These are phyloP conservation scores for Chalciporus pseudorubinellus DNA, from an alignment of 768 basidiomycete genomes.

Conservation along the genomic window DNA sequence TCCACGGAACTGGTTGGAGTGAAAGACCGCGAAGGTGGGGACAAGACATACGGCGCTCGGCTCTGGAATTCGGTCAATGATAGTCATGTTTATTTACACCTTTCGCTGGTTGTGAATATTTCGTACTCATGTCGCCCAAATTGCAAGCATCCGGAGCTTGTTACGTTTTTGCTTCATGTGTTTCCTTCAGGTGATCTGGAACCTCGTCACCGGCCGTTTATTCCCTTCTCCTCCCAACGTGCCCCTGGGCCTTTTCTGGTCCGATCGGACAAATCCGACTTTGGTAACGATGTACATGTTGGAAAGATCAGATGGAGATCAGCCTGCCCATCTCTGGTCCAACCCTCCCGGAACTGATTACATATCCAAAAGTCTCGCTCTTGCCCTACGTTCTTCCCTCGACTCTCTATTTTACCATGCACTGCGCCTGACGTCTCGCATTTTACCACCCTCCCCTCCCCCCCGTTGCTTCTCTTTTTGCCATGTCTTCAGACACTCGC, in stretches of 20 bases:
- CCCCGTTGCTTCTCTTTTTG: constrained; percentile 17
- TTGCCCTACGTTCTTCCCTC: constrained; percentile 40
- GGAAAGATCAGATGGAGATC: constrained; percentile 30
- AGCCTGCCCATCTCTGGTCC: constrained; percentile 34
- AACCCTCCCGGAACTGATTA: constrained; percentile 48
- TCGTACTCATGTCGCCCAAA: constrained; percentile 1
- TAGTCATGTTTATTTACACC: background rate
- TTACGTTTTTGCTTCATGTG: constrained; percentile 7
- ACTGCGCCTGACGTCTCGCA: constrained; percentile 39
- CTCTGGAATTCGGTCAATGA: background rate
- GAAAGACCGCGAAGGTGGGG: background rate
- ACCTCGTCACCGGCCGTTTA: background rate
- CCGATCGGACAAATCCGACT: constrained; percentile 30
- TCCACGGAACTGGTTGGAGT: background rate
- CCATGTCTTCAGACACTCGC: constrained; percentile 64
- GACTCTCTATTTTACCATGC: constrained; percentile 53
- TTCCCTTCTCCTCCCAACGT: constrained; percentile 4
- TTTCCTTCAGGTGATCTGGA: constrained; percentile 11
- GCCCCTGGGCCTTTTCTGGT: constrained; percentile 7
- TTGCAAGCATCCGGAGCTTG: background rate
- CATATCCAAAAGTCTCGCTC: constrained; percentile 44
- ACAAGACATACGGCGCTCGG: background rate
- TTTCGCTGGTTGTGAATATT: background rate
- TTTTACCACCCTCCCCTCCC: constrained; percentile 23
- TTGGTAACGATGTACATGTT: constrained; percentile 16